Conservation (phyloP, 2,329 filamentous ascomycete species). For the Bisporella sp. region DNA sequence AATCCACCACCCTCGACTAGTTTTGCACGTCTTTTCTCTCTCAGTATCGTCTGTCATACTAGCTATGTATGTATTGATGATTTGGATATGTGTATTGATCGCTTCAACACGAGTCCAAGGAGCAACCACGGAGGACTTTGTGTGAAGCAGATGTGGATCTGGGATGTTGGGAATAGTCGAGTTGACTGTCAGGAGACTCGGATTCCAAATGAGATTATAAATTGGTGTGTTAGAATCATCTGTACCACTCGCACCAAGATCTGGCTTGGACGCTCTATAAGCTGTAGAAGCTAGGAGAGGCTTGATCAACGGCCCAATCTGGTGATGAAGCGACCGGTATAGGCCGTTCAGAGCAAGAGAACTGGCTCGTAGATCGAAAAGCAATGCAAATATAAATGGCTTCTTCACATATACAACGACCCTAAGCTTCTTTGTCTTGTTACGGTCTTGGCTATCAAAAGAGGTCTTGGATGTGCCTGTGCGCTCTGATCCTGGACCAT, state of each 20-base stretch:
- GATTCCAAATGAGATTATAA: slow-evolving; percentile 58
- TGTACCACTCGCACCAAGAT: slow-evolving; percentile 10
- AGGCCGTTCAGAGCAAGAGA: slow-evolving; percentile 48
- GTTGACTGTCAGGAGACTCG: slow-evolving; percentile 46
- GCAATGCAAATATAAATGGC: slow-evolving; percentile 71
- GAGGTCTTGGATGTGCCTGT: slow-evolving; percentile 16
- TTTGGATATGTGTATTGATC: slow-evolving; percentile 56
- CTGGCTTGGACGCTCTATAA: slow-evolving; percentile 48
- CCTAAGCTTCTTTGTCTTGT: slow-evolving; percentile 51
- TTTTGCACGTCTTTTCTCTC: slow-evolving; percentile 58
- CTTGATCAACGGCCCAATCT: slow-evolving; percentile 52
- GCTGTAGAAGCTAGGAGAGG: slow-evolving; percentile 48
- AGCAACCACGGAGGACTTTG: slow-evolving; percentile 16
- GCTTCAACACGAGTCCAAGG: slow-evolving; percentile 56
- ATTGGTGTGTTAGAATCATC: slow-evolving; percentile 33
- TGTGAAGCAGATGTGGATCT: slow-evolving; percentile 32
- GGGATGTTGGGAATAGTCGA: slow-evolving; percentile 63
- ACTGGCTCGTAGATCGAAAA: slow-evolving; percentile 58
- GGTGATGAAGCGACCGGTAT: slow-evolving; percentile 53
- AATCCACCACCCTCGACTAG: slow-evolving; percentile 62
- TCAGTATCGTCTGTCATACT: slow-evolving; percentile 38
- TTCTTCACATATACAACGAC: slow-evolving; percentile 67
- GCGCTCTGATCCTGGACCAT: slow-evolving; percentile 15
- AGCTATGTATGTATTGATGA: slow-evolving; percentile 48
- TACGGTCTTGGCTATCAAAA: slow-evolving; percentile 43